Evolutionary conservation across 371 early-diverging fungal species (phyloP).

Genomic region (Apophysomyces ossiformis): DNA sequence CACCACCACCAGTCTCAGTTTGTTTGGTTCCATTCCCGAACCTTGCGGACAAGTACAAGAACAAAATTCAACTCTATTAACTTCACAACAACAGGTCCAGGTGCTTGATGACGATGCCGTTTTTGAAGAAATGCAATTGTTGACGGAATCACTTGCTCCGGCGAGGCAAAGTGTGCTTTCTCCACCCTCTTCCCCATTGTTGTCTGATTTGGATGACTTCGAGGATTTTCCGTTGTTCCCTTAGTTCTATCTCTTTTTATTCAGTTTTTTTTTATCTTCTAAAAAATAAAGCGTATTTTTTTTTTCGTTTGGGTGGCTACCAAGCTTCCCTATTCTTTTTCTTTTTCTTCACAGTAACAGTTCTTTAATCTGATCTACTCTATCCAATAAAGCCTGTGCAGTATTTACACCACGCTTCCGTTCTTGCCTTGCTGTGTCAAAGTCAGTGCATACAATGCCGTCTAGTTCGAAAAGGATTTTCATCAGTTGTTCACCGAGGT

Average conservation of each 20-base stretch:
- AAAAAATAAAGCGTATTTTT: background rate
- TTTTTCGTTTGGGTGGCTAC: background rate
- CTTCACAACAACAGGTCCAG: background rate
- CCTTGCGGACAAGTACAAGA: slow-evolving; percentile 3
- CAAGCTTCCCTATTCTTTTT: slow-evolving; percentile 1
- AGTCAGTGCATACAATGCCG: slow-evolving; percentile 16
- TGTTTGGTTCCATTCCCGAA: slow-evolving; percentile 14
- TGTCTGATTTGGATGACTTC: slow-evolving; percentile 5
- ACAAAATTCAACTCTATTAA: slow-evolving; percentile 1
- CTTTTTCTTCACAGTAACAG: background rate
- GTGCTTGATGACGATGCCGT: slow-evolving; percentile 22
- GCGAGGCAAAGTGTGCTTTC: slow-evolving; percentile 5
- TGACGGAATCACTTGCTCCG: slow-evolving; percentile 12
- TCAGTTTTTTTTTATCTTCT: slow-evolving; percentile 11
- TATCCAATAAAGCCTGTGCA: slow-evolving; percentile 22
- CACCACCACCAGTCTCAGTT: background rate
- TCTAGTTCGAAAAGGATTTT: slow-evolving; percentile 30
- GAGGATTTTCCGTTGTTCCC: slow-evolving; percentile 21
- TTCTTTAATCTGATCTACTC: slow-evolving; percentile 29
- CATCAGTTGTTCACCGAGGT: slow-evolving; percentile 30
- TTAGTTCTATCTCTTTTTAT: slow-evolving; percentile 4
- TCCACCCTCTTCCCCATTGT: slow-evolving; percentile 12
- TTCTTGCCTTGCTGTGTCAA: slow-evolving; percentile 24
- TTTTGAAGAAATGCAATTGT: slow-evolving; percentile 19
- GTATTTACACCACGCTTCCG: slow-evolving; percentile 25